Percentiles rank a stretch among this genome's conserved stretches.
Conservation (phyloP, 1,284 basidiomycete genomes). For the Bondarzewia mesenterica region DNA sequence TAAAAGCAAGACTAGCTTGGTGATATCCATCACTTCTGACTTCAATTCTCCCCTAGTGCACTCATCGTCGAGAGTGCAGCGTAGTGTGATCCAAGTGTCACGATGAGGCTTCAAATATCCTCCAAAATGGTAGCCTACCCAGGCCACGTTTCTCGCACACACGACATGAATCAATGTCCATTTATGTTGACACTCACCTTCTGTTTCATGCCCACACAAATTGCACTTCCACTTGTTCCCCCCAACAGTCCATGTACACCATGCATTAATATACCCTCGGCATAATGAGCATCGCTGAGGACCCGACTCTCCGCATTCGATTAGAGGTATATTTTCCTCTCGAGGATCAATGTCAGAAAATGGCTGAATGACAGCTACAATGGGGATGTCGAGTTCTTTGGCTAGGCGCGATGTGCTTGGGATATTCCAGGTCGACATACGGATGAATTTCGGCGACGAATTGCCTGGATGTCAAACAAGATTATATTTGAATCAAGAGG, state of each 20-base stretch:
- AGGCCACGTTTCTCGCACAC: too few relatives aligned
- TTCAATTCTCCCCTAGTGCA: too few relatives aligned
- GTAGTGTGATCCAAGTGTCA: too few relatives aligned
- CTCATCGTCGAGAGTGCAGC: too few relatives aligned
- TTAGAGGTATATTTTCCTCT: constrained; percentile 77
- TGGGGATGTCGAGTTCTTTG: constrained; percentile 76
- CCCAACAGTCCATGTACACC: constrained; percentile 83
- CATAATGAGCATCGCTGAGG: constrained; percentile 86
- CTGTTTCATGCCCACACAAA: constrained; percentile 76
- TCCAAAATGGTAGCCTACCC: too few relatives aligned
- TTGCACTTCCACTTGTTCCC: constrained; percentile 93
- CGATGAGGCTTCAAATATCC: too few relatives aligned
- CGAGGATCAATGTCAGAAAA: constrained; percentile 80
- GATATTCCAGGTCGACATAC: constrained; percentile 63
- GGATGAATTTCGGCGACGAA: constrained; percentile 60
- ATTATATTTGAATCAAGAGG: neutral
- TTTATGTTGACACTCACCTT: constrained; percentile 66
- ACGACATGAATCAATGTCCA: too few relatives aligned
- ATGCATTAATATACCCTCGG: constrained; percentile 91
- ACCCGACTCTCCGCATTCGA: constrained; percentile 59
- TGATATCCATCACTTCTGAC: too few relatives aligned
- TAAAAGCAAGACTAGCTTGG: too few relatives aligned
- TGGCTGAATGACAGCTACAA: constrained; percentile 85
- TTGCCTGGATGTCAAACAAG: constrained; percentile 37
- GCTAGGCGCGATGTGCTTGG: constrained; percentile 80